Conservation (phyloP, 2,329 filamentous ascomycete species). For the Fusarium sp. region DNA sequence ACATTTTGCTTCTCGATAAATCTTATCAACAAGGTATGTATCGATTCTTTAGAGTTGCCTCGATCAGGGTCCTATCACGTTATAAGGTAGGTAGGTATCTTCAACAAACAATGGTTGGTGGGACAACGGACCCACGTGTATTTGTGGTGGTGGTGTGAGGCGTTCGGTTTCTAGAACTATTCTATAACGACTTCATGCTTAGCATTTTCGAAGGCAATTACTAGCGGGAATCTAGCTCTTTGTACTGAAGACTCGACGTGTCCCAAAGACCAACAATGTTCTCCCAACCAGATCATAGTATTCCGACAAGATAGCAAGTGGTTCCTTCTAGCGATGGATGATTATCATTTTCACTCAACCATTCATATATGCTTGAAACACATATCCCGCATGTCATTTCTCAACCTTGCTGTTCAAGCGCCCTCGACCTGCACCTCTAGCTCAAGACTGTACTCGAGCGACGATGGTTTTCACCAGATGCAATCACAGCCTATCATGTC, state of each 20-base stretch:
- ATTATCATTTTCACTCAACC: no score
- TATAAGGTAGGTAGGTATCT: background rate
- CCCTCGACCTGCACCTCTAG: no score
- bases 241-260: background rate
- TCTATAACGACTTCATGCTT: background rate
- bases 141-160: background rate
- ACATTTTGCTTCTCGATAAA: slow-evolving; percentile 55
- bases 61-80: background rate
- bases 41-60: slow-evolving; percentile 5
- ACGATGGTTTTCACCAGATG: no score
- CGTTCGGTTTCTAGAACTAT: slow-evolving; percentile 11
- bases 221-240: background rate
- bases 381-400: no score
- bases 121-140: slow-evolving; percentile 37
- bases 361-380: no score
- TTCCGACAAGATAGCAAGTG: no score
- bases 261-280: background rate
- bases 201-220: background rate
- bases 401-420: no score
- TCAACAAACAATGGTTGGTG: slow-evolving; percentile 38
- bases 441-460: no score
- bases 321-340: no score
- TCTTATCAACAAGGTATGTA: background rate
- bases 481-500: no score
- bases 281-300: no score